Evolutionary conservation across 805 yeast genomes (phyloP).

Genomic region (Tetrapisispora taiwanensis): DNA sequence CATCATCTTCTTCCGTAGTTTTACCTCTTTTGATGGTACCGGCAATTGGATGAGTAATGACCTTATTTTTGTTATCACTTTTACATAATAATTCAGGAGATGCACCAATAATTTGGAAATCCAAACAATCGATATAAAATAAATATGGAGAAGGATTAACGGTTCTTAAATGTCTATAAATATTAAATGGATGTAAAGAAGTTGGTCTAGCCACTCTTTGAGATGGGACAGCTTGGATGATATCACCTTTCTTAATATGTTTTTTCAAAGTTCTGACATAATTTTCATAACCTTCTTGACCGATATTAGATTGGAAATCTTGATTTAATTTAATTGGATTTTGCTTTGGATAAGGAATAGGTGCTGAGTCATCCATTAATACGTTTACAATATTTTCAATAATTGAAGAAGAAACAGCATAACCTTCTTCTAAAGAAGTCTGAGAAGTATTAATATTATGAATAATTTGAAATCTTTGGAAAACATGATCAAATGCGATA

Average conservation of each 20-base stretch:
- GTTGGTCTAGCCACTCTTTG: constrained; percentile 96
- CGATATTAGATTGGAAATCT: constrained; percentile 77
- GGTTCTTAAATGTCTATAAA: constrained; percentile 86
- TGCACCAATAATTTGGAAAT: constrained; percentile 94
- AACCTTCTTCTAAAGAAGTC: constrained; percentile 32
- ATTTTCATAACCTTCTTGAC: constrained; percentile 82
- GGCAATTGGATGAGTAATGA: constrained; percentile 95
- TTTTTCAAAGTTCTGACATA: constrained; percentile 68
- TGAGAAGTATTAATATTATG: constrained; percentile 49
- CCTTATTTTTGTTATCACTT: constrained; percentile 57
- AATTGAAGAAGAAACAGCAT: constrained; percentile 43
- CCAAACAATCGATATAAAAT: constrained; percentile 84
- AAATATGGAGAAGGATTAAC: constrained; percentile 97
- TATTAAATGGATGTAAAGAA: constrained; percentile 89
- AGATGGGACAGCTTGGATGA: constrained; percentile 96
- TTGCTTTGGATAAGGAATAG: constrained; percentile 62
- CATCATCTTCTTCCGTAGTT: constrained; percentile 85
- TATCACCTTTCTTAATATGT: constrained; percentile 85
- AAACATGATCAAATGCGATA: constrained; percentile 89
- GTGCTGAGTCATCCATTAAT: constrained; percentile 34
- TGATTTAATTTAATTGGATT: constrained; percentile 58
- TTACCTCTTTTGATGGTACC: constrained; percentile 90
- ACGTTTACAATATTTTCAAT: constrained; percentile 47
- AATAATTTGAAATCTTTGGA: constrained; percentile 83
- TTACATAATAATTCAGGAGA: constrained; percentile 91